phyloP scores from a whole-genome alignment of 345 rosid species.

The Streptanthus diversifolius region DNA sequence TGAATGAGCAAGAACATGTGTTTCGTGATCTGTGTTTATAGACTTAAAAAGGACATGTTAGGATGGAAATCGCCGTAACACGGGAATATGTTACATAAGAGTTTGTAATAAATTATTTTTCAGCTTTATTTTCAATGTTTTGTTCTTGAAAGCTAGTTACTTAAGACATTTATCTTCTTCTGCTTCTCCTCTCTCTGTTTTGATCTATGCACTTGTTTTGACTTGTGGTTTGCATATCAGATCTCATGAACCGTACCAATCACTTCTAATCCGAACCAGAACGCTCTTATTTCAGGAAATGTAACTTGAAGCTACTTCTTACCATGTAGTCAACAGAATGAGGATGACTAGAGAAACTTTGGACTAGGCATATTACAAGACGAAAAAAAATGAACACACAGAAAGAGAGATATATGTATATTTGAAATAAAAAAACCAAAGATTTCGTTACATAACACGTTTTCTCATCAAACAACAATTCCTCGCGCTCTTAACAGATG shows the following conservation, averaged over 20 bases:
- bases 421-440: not conserved
- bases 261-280: not conserved
- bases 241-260: not conserved
- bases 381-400: not conserved
- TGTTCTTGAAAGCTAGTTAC: conserved; percentile 3
- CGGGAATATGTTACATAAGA: not conserved
- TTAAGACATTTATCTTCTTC: not conserved
- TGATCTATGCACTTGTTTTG: not conserved
- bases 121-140: not conserved
- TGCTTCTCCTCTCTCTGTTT: not conserved
- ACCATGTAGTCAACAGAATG: not conserved
- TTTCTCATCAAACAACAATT: conserved; percentile 6
- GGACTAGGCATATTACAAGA: not conserved
- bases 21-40: conserved; percentile 18
- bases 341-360: not conserved
- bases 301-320: not conserved
- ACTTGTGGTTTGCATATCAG: not conserved
- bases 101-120: conserved; percentile 12
- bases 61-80: not conserved
- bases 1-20: conserved; percentile 14
- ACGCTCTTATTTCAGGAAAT: not conserved
- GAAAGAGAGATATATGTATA: not conserved
- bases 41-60: not conserved
- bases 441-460: conserved; percentile 16
- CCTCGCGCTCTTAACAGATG: not conserved